phyloP scores from a whole-genome alignment of 129 eudicot genomes.

The Logfia minima region DNA sequence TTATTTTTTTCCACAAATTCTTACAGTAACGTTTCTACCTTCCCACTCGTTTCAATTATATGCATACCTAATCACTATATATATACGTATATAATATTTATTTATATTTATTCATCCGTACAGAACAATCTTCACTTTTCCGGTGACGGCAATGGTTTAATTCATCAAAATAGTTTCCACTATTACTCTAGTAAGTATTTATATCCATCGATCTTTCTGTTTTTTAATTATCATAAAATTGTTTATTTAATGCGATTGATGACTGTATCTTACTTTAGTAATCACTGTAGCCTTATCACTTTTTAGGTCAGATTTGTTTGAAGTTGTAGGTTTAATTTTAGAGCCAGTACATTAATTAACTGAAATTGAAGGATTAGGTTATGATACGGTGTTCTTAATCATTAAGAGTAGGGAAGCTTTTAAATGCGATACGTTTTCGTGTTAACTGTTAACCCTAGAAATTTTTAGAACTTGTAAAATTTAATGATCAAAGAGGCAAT shows the following conservation, averaged over 20 bases:
- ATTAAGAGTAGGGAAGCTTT: neutral
- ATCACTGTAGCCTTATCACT: neutral
- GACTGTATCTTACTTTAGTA: constrained; percentile 20
- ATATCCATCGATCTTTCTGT: constrained; percentile 19
- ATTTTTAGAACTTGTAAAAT: neutral
- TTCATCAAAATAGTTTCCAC: constrained; percentile 19
- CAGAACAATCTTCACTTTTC: constrained; percentile 5
- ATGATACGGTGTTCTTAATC: neutral
- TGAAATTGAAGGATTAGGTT: constrained; percentile 16
- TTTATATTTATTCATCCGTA: neutral
- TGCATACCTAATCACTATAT: constrained; percentile 2
- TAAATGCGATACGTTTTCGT: neutral
- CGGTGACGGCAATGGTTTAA: constrained; percentile 17
- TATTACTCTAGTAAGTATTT: constrained; percentile 15
- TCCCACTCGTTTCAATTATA: neutral
- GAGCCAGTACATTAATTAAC: neutral
- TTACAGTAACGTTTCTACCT: neutral
- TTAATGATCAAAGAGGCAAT: neutral
- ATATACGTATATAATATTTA: neutral
- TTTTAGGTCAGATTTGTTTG: constrained; percentile 27
- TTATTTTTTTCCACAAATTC: neutral
- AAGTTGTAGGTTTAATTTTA: neutral
- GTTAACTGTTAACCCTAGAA: neutral
- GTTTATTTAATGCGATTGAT: neutral
- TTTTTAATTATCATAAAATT: neutral